Conservation (phyloP, 257 asterid species). For the Capsicum baccatum region DNA sequence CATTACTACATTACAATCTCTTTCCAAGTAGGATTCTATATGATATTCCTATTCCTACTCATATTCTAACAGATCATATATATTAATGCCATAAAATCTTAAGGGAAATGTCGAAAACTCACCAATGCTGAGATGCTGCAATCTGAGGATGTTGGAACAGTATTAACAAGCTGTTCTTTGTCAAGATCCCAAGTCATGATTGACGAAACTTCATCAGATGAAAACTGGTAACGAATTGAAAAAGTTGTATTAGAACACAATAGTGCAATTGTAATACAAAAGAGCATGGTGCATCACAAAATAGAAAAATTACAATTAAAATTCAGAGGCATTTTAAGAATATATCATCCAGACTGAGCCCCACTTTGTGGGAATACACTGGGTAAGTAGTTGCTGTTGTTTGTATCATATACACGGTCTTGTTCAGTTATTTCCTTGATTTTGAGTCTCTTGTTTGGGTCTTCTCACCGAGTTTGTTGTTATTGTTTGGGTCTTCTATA, state of each 20-base stretch:
- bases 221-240: constrained; percentile 55
- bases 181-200: constrained; percentile 98
- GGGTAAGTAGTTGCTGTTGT: too few species aligned
- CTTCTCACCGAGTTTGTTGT: background rate
- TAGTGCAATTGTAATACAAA: background rate
- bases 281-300: background rate
- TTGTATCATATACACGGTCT: too few species aligned
- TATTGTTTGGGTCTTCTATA: background rate
- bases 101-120: constrained; percentile 35
- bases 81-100: background rate
- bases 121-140: constrained; percentile 94
- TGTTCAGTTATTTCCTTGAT: constrained; percentile 1
- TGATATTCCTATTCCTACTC: too few species aligned
- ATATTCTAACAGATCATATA: too few species aligned
- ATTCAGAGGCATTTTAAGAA: constrained; percentile 8
- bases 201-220: constrained; percentile 87
- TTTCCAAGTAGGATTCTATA: too few species aligned
- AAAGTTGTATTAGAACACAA: constrained; percentile 24
- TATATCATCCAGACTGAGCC: background rate
- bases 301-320: background rate
- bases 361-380: too few species aligned
- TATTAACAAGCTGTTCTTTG: constrained; percentile 83
- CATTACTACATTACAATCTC: too few species aligned
- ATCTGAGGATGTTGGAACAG: constrained; percentile 77
- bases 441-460: background rate